These are phyloP conservation scores for Smallanthus sonchifolius DNA, from an alignment of 129 eudicot genomes.

Conservation along the genomic window DNA sequence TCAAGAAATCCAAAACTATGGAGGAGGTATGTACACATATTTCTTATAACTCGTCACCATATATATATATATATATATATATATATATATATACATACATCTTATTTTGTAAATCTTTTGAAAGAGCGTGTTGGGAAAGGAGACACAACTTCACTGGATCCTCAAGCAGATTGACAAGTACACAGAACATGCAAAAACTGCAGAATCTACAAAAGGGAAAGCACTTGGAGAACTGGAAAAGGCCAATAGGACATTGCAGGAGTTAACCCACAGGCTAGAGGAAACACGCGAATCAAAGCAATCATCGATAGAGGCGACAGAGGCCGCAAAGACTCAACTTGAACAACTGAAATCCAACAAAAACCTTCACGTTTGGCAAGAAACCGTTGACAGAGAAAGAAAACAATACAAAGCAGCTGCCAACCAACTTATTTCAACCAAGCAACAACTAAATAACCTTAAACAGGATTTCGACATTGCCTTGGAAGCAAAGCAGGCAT, in stretches of 20 bases:
- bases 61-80: background rate
- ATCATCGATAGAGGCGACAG: constrained; percentile 49
- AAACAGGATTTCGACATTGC: constrained; percentile 69
- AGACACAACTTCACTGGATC: constrained; percentile 69
- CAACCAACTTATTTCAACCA: constrained; percentile 47
- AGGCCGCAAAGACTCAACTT: constrained; percentile 52
- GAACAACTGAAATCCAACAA: constrained; percentile 44
- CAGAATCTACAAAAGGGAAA: constrained; percentile 53
- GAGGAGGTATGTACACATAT: constrained; percentile 41
- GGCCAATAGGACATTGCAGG: constrained; percentile 60
- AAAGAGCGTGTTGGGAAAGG: constrained; percentile 67
- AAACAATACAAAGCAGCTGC: constrained; percentile 52
- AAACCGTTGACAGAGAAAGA: constrained; percentile 36
- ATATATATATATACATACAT: background rate
- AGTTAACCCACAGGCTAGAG: constrained; percentile 57
- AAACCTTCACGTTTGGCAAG: constrained; percentile 34
- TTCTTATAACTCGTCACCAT: background rate
- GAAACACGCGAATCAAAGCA: constrained; percentile 57
- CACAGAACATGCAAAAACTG: constrained; percentile 42
- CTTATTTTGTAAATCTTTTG: background rate
- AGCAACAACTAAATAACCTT: constrained; percentile 72
- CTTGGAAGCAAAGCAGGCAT: constrained; percentile 45
- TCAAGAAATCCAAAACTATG: constrained; percentile 43
- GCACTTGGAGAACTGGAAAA: constrained; percentile 57
- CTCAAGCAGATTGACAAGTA: constrained; percentile 56